These are phyloP conservation scores for Porcisia hertigi DNA, from an alignment of 208 protist genomes.

Conservation along the genomic window DNA sequence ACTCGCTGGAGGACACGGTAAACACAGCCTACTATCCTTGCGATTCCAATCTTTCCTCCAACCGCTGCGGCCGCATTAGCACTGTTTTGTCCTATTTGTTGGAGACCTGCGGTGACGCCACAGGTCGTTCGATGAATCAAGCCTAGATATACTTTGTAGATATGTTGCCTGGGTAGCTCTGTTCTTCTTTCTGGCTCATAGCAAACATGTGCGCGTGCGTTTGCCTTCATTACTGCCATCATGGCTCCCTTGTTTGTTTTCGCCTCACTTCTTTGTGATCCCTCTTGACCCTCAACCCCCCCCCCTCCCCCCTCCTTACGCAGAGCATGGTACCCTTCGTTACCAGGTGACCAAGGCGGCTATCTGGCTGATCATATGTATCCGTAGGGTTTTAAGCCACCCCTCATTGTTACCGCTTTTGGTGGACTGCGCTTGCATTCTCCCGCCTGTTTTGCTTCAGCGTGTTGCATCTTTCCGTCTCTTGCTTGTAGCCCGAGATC, in stretches of 20 bases:
- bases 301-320: not conserved
- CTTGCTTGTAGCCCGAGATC: no score
- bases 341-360: no score
- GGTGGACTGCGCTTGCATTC: no score
- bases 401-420: no score
- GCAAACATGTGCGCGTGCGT: not conserved
- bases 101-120: slow-evolving; percentile 63
- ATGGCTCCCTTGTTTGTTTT: not conserved
- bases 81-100: slow-evolving; percentile 58
- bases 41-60: slow-evolving; percentile 45
- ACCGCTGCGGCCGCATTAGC: slow-evolving; percentile 66
- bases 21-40: slow-evolving; percentile 66
- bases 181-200: not conserved
- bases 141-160: not conserved
- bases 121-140: slow-evolving; percentile 20
- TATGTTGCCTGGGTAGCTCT: not conserved
- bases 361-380: no score
- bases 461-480: no score
- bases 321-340: no score
- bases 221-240: not conserved
- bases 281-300: no score
- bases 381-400: no score
- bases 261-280: not conserved
- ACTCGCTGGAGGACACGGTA: slow-evolving; percentile 71
- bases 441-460: no score